Percentiles rank a stretch among this genome's conserved stretches.
phyloP scores from a whole-genome alignment of 202 grass and related monocot genomes.

The Cymbopogon flexuosus region DNA sequence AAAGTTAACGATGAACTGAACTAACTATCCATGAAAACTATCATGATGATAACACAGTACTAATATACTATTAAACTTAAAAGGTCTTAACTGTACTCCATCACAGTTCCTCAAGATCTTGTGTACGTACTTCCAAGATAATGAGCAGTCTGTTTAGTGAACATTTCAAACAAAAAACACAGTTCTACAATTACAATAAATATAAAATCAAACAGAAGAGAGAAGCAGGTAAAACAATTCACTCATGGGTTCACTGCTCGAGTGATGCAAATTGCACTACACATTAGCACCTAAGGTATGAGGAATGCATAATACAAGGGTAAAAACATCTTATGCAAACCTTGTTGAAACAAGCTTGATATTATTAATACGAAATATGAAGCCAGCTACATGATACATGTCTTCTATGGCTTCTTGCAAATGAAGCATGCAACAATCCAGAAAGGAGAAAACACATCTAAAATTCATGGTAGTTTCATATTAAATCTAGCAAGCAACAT shows the following conservation, averaged over 20 bases:
- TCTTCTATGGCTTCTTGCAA: neutral
- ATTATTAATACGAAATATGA: neutral
- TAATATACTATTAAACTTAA: neutral
- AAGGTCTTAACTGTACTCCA: neutral
- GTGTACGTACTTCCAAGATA: neutral
- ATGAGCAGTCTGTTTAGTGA: neutral
- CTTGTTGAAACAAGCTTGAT: constrained; percentile 2
- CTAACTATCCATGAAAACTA: neutral
- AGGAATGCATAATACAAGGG: neutral
- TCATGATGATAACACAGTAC: neutral
- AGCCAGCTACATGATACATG: neutral
- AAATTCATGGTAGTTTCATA: neutral
- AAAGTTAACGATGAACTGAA: neutral
- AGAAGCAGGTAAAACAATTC: neutral
- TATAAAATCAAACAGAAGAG: neutral
- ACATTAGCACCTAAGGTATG: neutral
- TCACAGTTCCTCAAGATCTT: neutral
- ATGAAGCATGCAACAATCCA: neutral
- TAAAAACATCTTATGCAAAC: neutral
- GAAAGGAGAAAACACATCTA: neutral
- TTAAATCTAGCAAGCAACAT: constrained; percentile 1
- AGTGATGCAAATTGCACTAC: neutral
- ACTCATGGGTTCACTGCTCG: neutral
- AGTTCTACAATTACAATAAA: neutral
- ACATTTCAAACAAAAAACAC: neutral